Base-by-base conservation (phyloP, 2,329 filamentous ascomycete species). In the Diaporthe ampelina region DNA sequence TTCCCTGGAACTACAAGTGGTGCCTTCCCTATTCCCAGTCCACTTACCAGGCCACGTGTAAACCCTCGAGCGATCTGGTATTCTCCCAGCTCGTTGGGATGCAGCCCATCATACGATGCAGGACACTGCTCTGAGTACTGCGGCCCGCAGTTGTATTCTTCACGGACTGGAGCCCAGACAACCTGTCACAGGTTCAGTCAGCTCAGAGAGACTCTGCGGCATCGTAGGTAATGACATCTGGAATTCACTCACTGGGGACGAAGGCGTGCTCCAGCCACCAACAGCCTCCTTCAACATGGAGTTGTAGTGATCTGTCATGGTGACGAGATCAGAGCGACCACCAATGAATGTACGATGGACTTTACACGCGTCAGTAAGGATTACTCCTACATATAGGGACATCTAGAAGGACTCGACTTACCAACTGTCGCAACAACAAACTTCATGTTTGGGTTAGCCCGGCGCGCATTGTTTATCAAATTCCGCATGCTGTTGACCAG, bases 31-130 rank as follows among this genome's bases (percentile, higher is more conserved):
- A 52, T 52, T 24, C 48, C 48, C 5, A 52, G n/a, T 2, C 48
- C 48, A 13, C 48, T 52, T 17, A 78, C 32, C 13, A 85, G 79
- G 13, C 79, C 78, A 8, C 75, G 61, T 2, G 81, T 79, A 76
- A 86, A 86, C 15, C 83, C 84, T 48, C 80, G 76, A 1, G 85
- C 84, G 58, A 86, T 83, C 68, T 86, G 79, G 73, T 79, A 84
- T 61, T 86, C 84, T 17, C 84, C 85, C 3, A 81, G 76, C 5
- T 79, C 80, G 58, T 82, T 84, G 0, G 84, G 85, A 69, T 86
- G 85, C 17, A 86, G 75, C 9, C 84, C 84, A 76, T 86, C 84
- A 73, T 84, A 83, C 7, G 81, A 80, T 0, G 78, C 79, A 26
- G 75, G 78, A 17, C 78, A 79, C 40, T 56, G 73, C 67, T 77